phyloP scores from a whole-genome alignment of 2,329 filamentous ascomycete species.

The Penicillium sclerotiorum region DNA sequence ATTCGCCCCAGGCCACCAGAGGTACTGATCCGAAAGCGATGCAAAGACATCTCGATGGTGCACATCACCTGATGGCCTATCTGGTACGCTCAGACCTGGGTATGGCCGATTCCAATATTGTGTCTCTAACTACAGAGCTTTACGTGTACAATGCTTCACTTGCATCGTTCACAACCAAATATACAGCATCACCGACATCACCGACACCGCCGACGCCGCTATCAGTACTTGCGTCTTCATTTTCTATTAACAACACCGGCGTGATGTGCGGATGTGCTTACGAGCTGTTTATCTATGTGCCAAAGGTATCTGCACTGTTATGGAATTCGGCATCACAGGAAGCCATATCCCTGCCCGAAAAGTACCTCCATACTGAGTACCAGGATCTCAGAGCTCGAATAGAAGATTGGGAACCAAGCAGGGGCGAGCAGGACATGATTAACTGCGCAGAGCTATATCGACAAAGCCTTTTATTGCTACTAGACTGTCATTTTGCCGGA shows the following conservation, averaged over 20 bases:
- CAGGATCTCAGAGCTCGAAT: constrained; percentile 6
- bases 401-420: constrained; percentile 9
- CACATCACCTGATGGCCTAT: constrained; percentile 19
- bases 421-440: constrained; percentile 9
- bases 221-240: neutral
- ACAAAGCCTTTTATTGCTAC: constrained; percentile 14
- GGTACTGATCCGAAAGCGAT: constrained; percentile 18
- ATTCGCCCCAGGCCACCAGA: constrained; percentile 13
- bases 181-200: neutral
- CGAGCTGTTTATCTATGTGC: constrained; percentile 13
- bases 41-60: constrained; percentile 17
- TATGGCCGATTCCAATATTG: constrained; percentile 8
- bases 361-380: neutral
- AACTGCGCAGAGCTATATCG: constrained; percentile 17
- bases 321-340: constrained; percentile 5
- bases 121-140: constrained; percentile 12
- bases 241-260: neutral
- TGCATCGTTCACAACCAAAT: constrained; percentile 15
- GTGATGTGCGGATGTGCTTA: constrained; percentile 19
- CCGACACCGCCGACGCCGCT: neutral
- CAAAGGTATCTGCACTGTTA: constrained; percentile 10
- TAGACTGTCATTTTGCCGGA: constrained; percentile 11
- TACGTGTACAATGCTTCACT: constrained; percentile 19
- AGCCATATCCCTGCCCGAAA: no score
- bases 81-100: constrained; percentile 1